Percentiles rank a stretch among this genome's conserved stretches.
Conservation (phyloP, 768 basidiomycete genomes). For the Tricholoma saponaceum region DNA sequence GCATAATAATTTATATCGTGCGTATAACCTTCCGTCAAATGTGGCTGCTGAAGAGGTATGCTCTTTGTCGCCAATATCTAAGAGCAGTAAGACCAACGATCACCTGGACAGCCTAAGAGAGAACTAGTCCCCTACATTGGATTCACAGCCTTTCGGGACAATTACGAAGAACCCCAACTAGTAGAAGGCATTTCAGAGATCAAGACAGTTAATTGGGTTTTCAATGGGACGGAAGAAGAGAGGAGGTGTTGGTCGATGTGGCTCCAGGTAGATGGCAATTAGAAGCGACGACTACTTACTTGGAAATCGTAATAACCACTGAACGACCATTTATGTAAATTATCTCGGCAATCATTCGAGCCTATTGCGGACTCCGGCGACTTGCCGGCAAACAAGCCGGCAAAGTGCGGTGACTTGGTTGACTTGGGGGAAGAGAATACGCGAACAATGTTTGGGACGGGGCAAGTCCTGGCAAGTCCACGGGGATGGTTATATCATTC, state of each 20-base stretch:
- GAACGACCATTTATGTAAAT: too few relatives aligned
- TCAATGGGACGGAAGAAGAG: constrained; percentile 73
- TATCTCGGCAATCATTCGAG: not conserved
- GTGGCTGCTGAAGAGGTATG: constrained; percentile 39
- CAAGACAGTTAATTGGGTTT: constrained; percentile 74
- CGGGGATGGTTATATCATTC: not conserved
- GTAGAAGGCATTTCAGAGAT: constrained; percentile 79
- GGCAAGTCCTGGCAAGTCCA: not conserved
- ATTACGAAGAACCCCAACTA: constrained; percentile 61
- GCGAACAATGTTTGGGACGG: not conserved
- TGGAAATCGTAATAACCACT: too few relatives aligned
- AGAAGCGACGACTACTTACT: not conserved
- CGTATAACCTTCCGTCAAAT: constrained; percentile 53
- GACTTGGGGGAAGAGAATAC: not conserved
- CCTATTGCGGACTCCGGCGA: constrained; percentile 1
- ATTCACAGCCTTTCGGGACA: constrained; percentile 52
- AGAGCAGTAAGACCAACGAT: not conserved
- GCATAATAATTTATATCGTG: constrained; percentile 93
- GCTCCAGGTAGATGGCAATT: constrained; percentile 77
- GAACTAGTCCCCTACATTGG: constrained; percentile 56
- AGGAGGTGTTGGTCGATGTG: constrained; percentile 76
- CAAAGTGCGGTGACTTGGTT: constrained; percentile 4
- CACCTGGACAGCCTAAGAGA: constrained; percentile 36
- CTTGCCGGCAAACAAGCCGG: constrained; percentile 6
- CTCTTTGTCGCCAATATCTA: constrained; percentile 1